Conservation (phyloP, 306 rosid genomes). For the Sindora glabra region DNA sequence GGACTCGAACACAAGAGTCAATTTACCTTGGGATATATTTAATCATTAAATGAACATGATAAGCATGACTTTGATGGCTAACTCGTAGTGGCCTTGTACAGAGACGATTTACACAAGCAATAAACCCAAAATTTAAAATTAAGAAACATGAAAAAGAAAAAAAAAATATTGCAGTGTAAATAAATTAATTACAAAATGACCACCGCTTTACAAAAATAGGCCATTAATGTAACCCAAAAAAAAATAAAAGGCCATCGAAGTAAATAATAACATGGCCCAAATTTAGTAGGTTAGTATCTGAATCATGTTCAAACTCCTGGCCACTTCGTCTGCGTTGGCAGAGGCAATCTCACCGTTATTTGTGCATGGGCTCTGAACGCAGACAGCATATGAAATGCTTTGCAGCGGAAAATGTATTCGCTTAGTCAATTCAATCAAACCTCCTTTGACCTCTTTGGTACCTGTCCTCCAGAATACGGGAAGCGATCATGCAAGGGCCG, state of each 20-base stretch:
- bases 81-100: slow-evolving; percentile 8
- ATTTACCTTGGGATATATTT: slow-evolving; percentile 1
- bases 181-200: slow-evolving; percentile 27
- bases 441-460: slow-evolving; percentile 36
- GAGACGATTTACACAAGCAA: slow-evolving; percentile 8
- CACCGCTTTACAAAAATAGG: slow-evolving; percentile 45
- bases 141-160: neutral
- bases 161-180: slow-evolving; percentile 6
- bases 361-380: slow-evolving; percentile 20
- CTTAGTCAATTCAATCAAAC: slow-evolving; percentile 27
- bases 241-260: slow-evolving; percentile 34
- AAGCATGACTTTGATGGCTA: slow-evolving; percentile 11
- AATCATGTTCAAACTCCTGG: slow-evolving; percentile 18
- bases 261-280: slow-evolving; percentile 34
- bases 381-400: slow-evolving; percentile 21
- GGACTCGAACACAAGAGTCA: neutral
- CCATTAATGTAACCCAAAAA: no score
- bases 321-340: slow-evolving; percentile 19
- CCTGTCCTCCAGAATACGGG: slow-evolving; percentile 35
- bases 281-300: slow-evolving; percentile 29
- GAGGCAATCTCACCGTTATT: slow-evolving; percentile 16
- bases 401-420: slow-evolving; percentile 9
- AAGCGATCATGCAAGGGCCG: slow-evolving; percentile 35
- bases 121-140: slow-evolving; percentile 2
- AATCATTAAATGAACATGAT: slow-evolving; percentile 3